Base-by-base conservation (phyloP, 2,329 filamentous ascomycete genomes). In the Chrysosporium keratinophilum region DNA sequence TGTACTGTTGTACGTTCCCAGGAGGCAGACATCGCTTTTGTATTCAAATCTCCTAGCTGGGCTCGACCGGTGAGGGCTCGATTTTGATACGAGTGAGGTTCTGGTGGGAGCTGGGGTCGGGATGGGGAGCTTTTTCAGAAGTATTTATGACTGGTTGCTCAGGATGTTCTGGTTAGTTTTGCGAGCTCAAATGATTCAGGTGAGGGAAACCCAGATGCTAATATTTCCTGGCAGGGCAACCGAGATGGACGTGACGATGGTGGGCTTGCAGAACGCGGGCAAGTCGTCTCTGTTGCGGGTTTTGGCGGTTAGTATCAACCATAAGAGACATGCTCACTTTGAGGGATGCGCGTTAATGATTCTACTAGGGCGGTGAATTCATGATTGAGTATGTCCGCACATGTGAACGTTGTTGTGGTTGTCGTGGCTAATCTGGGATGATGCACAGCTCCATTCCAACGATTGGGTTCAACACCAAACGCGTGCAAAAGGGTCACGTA, bases 191-290 rank as follows among this genome's bases (percentile, higher is more conserved):
- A 15, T 20, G 5, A 44, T 28, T 14, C n/a, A 35, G 15, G 12
- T 12, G 20, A 45, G n/a, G 20, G 19, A 19, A 46, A 20, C 6
- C 11, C 15, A 53, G 37, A 35, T 34, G 33, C 40, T 48, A 39
- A 44, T 41, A 12, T 15, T 39, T 52, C 19, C 3, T 42, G 44
- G 19, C 64, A 96, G 91, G 93, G 89, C 91, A 62, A 95, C 90
- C 61, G 93, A 98, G 77, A 96, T 98, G 90, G 93, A 98, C 74
- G 91, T 98, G 69, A 97, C 93, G 63, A 95, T 98, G 85, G 91
- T 98, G 69, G 93, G 93, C 20, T 76, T 98, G 67, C 93, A 98
- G 70, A 97, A 97, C 75, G 93, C 93, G 56, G 93, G 93, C 66
- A 98, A 98, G 76, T 97, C 93, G 39, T 97, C 91, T 58, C 73